Evolutionary conservation across 805 yeast species (phyloP).

Genomic region (Komagataella populi): DNA sequence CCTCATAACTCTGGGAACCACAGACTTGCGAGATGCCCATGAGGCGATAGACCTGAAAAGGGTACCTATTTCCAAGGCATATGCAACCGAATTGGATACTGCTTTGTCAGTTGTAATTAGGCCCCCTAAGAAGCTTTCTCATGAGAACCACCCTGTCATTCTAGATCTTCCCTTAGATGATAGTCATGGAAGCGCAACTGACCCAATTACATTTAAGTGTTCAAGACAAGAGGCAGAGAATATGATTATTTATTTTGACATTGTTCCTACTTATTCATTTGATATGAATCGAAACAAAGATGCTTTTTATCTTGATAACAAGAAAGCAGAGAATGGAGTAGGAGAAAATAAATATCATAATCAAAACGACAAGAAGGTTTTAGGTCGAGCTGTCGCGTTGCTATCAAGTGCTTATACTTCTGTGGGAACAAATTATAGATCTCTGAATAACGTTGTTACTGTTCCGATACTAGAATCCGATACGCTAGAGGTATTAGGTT

Average conservation of each 20-base stretch:
- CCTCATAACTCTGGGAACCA: slow-evolving; percentile 77
- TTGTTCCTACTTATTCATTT: slow-evolving; percentile 76
- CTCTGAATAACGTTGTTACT: slow-evolving; percentile 51
- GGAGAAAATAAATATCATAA: slow-evolving; percentile 9
- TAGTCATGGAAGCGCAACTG: slow-evolving; percentile 50
- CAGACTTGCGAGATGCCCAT: slow-evolving; percentile 50
- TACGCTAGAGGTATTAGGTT: slow-evolving; percentile 66
- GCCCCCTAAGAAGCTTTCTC: slow-evolving; percentile 21
- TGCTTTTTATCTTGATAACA: slow-evolving; percentile 4
- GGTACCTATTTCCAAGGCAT: slow-evolving; percentile 65
- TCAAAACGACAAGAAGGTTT: slow-evolving; percentile 19
- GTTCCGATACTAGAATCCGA: slow-evolving; percentile 66
- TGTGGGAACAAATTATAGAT: slow-evolving; percentile 55
- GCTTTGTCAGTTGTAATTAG: slow-evolving; percentile 64
- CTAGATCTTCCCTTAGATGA: slow-evolving; percentile 79
- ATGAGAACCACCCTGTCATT: slow-evolving; percentile 26
- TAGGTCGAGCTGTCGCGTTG: slow-evolving; percentile 80
- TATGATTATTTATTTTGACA: slow-evolving; percentile 60
- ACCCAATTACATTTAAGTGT: slow-evolving; percentile 64
- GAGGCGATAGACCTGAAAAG: slow-evolving; percentile 56
- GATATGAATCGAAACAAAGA: slow-evolving; percentile 10
- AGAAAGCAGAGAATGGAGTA: neutral
- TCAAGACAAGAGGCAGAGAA: slow-evolving; percentile 32
- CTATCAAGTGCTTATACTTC: slow-evolving; percentile 46
- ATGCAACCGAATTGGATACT: slow-evolving; percentile 77